Percentiles rank a stretch among this genome's conserved stretches.
Evolutionary conservation across 495 filamentous ascomycete species (phyloP).

Genomic region (Penicillium fimorum): DNA sequence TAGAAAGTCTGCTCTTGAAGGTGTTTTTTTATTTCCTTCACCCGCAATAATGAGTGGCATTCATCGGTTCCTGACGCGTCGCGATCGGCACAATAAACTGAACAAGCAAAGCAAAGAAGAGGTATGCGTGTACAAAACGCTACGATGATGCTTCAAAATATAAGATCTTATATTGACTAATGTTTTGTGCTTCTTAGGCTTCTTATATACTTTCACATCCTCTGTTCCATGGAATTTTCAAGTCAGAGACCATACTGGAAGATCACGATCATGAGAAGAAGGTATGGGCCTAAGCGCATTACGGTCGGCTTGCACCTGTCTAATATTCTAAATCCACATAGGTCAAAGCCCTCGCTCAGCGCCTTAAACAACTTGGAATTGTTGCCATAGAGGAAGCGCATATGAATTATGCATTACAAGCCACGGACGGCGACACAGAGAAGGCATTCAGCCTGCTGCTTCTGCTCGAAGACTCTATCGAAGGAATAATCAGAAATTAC

Average conservation of each 20-base stretch:
- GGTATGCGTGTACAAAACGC: constrained; percentile 19
- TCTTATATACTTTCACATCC: constrained; percentile 29
- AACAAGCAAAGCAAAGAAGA: constrained; percentile 52
- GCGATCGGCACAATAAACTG: constrained; percentile 61
- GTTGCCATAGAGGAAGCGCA: constrained; percentile 47
- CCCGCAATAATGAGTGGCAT: constrained; percentile 54
- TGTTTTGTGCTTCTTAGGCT: constrained; percentile 16
- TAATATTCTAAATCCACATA: constrained; percentile 17
- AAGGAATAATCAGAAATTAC: constrained; percentile 75
- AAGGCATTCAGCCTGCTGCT: constrained; percentile 73
- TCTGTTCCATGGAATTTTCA: constrained; percentile 36
- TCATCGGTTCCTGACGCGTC: constrained; percentile 68
- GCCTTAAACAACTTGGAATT: constrained; percentile 36
- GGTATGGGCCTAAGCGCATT: constrained; percentile 21
- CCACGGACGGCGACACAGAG: constrained; percentile 64
- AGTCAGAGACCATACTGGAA: constrained; percentile 22
- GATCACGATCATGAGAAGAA: constrained; percentile 40
- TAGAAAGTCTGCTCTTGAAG: constrained; percentile 6
- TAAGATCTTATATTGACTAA: constrained; percentile 19
- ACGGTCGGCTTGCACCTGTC: constrained; percentile 2
- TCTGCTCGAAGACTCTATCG: constrained; percentile 73
- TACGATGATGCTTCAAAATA: neutral
- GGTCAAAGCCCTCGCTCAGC: constrained; percentile 38
- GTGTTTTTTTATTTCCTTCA: neutral
- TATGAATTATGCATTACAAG: constrained; percentile 66